phyloP scores from a whole-genome alignment of 116 monocot species.

The Papilionanthe hybrid region DNA sequence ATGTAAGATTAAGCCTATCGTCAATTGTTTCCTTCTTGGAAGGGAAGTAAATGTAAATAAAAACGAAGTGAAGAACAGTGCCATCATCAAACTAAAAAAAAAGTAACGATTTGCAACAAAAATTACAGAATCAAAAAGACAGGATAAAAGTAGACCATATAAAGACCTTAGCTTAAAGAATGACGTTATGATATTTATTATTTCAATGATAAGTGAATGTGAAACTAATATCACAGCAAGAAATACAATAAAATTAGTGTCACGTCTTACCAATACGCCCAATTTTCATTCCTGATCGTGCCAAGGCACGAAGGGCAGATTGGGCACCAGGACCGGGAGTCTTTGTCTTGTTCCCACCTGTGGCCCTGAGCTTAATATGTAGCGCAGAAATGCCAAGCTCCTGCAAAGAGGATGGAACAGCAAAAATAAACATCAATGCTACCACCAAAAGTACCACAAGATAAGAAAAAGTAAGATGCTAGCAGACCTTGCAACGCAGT shows the following conservation, averaged over 20 bases:
- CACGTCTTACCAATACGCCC: slow-evolving; percentile 29
- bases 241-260: neutral
- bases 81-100: too few relatives aligned
- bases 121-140: too few relatives aligned
- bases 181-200: too few relatives aligned
- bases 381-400: slow-evolving; percentile 44
- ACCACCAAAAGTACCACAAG: neutral
- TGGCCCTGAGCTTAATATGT: slow-evolving; percentile 42
- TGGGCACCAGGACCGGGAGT: slow-evolving; percentile 45
- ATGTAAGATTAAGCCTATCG: too few relatives aligned
- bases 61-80: too few relatives aligned
- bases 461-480: neutral
- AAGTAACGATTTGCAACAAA: too few relatives aligned
- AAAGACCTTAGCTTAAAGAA: too few relatives aligned
- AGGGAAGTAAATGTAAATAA: too few relatives aligned
- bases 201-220: too few relatives aligned
- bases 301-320: slow-evolving; percentile 41
- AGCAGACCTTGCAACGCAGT: slow-evolving; percentile 35
- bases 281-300: slow-evolving; percentile 45
- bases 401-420: slow-evolving; percentile 6
- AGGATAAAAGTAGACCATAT: too few relatives aligned
- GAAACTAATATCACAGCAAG: neutral
- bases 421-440: neutral
- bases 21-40: too few relatives aligned
- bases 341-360: slow-evolving; percentile 44